Evolutionary conservation across 2,329 filamentous ascomycete genomes (phyloP), one percentile per base, ranked within the genome.

Genomic region (Scytalidium lignicola): DNA sequence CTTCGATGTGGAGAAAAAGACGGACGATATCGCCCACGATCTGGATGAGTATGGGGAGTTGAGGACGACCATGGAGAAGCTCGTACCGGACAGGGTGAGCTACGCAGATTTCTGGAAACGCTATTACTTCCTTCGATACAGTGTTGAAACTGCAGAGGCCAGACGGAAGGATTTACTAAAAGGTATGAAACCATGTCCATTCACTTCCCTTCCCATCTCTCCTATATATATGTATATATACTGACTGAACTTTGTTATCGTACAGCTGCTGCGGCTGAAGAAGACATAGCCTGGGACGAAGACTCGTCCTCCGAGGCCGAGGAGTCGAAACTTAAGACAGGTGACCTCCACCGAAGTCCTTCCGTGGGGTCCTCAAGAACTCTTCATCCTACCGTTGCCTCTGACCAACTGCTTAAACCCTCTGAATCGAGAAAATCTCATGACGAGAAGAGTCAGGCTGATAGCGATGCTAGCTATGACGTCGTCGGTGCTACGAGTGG

Each of bases 381-480:
- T 4, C 79, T 84, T 54, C 78, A 84, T 44, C 76, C 78, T 63
- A 37, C 32, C 13, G 26, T 7, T 37, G 66, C 58, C 29, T 73
- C 70, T 46, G 65, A 61, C 54, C 67, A 65, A 45, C 57, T 62
- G 55, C 71, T 82, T 43, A 89, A 89, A 67, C 76, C 83, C 21
- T 69, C 71, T 23, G 81, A 87, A 58, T 73, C 83, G 17, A 84
- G 88, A 43, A 82, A 78, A 61, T 95, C 90, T 21, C 86, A 95
- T 61, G 90, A 96, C 62, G 86, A 90, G 66, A 90, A 92, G 66
- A 95, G 88, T 21, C 88, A 93, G 58, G 83, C 90, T 7, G 93
- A 93, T 61, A 96, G 92, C 65, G 93, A 99, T 60, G 89, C 89
- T 17, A 96, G 90, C 71, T 99, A 99, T 67, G 93, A 99, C 66